Percentiles rank a stretch among this genome's conserved stretches.
These are phyloP conservation scores for Thalia dealbata DNA, from an alignment of 176 grass and related monocot species.

Conservation along the genomic window DNA sequence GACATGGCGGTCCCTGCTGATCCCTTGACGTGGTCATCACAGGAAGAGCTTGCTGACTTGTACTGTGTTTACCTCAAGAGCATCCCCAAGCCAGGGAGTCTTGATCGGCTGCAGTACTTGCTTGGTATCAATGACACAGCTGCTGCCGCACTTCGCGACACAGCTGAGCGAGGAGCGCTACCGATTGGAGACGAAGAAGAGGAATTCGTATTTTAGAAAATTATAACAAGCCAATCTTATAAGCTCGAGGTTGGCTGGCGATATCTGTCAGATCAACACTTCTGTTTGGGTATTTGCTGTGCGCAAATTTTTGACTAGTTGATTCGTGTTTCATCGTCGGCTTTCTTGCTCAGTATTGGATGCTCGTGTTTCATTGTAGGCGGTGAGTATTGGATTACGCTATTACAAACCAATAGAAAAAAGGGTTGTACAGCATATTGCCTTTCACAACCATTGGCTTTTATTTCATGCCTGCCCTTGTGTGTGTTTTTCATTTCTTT, in stretches of 20 bases:
- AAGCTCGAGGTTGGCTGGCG: background rate
- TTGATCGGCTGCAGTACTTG: slow-evolving; percentile 63
- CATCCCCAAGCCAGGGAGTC: slow-evolving; percentile 68
- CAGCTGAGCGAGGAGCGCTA: slow-evolving; percentile 46
- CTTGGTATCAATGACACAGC: slow-evolving; percentile 56
- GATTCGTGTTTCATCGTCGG: background rate
- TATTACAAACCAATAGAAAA: background rate
- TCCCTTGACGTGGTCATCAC: slow-evolving; percentile 57
- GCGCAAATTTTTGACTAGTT: background rate
- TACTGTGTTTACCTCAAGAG: slow-evolving; percentile 77
- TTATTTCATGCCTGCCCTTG: too few species aligned
- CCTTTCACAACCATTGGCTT: too few species aligned
- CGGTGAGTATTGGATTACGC: too few species aligned
- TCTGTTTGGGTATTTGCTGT: background rate
- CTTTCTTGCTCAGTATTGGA: too few species aligned
- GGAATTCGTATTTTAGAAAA: slow-evolving; percentile 58
- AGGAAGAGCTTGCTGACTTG: slow-evolving; percentile 60
- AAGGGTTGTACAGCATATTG: background rate
- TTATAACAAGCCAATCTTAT: background rate
- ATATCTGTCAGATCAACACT: background rate
- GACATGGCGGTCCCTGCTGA: slow-evolving; percentile 55
- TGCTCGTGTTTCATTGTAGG: too few species aligned
- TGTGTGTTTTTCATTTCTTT: too few species aligned
- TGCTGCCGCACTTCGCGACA: slow-evolving; percentile 44
- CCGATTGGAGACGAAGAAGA: slow-evolving; percentile 50